Conservation (phyloP, 805 yeast species). For the Cyberlindnera japonica region DNA sequence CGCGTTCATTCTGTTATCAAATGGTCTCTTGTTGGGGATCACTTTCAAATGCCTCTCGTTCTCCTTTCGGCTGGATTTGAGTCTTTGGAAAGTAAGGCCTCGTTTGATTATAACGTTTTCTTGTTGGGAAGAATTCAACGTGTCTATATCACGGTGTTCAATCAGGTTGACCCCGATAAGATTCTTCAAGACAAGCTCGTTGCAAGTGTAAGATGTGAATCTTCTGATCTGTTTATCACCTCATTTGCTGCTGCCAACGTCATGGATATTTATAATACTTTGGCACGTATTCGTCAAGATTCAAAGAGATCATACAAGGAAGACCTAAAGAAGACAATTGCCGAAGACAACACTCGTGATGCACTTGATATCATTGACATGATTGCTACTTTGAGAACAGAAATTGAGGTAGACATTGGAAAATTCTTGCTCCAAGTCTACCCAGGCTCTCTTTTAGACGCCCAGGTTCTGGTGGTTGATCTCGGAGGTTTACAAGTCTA, state of each 20-base stretch:
- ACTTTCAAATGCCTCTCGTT: slow-evolving; percentile 61
- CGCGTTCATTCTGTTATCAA: slow-evolving; percentile 61
- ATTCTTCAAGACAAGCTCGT: slow-evolving; percentile 57
- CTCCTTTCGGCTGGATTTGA: slow-evolving; percentile 55
- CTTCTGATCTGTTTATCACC: slow-evolving; percentile 63
- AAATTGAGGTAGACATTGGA: slow-evolving; percentile 59
- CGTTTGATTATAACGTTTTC: slow-evolving; percentile 85
- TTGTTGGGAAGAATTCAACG: slow-evolving; percentile 53
- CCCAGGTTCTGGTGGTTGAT: slow-evolving; percentile 64
- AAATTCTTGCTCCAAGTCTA: slow-evolving; percentile 60
- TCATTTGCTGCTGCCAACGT: slow-evolving; percentile 83
- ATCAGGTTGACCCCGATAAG: slow-evolving; percentile 52
- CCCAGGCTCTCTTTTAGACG: slow-evolving; percentile 78
- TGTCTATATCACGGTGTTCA: slow-evolving; percentile 55
- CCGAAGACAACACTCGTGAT: slow-evolving; percentile 10
- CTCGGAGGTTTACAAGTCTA: slow-evolving; percentile 55
- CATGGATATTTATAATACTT: slow-evolving; percentile 69
- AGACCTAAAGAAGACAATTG: slow-evolving; percentile 56
- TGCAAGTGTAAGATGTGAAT: slow-evolving; percentile 46
- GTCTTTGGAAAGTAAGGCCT: slow-evolving; percentile 53
- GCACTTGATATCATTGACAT: slow-evolving; percentile 27
- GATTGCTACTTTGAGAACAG: slow-evolving; percentile 52
- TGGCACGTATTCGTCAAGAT: slow-evolving; percentile 69
- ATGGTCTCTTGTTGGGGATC: slow-evolving; percentile 54
- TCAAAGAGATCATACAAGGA: slow-evolving; percentile 70